Evolutionary conservation across 495 filamentous ascomycete species (phyloP).

Genomic region (Aspergillus ostianus): DNA sequence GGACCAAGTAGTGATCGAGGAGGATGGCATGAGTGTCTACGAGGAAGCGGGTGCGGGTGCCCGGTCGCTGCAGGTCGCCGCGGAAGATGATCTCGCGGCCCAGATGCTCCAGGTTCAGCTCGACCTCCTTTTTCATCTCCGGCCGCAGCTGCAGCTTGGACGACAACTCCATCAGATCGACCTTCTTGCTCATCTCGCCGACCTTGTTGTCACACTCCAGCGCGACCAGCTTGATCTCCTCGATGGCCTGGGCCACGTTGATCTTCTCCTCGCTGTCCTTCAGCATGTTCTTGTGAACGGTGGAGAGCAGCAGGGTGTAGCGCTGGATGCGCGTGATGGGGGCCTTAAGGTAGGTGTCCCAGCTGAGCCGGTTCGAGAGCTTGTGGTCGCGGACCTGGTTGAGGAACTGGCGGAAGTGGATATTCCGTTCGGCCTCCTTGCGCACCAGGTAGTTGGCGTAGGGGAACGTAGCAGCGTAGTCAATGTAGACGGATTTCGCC

Average conservation of each 20-base stretch:
- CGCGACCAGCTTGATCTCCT: conserved; percentile 93
- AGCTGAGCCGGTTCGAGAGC: conserved; percentile 80
- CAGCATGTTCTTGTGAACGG: conserved; percentile 79
- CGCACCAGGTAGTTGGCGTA: conserved; percentile 79
- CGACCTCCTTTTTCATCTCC: conserved; percentile 78
- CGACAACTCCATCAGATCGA: conserved; percentile 83
- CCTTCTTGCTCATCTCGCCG: conserved; percentile 89
- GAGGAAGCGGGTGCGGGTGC: conserved; percentile 80
- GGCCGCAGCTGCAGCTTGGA: conserved; percentile 78
- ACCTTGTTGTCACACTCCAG: conserved; percentile 91
- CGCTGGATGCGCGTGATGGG: conserved; percentile 92
- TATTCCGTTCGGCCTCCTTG: conserved; percentile 79
- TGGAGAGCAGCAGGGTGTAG: conserved; percentile 79
- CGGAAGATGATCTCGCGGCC: conserved; percentile 85
- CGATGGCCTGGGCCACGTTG: conserved; percentile 81
- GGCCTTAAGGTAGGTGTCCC: conserved; percentile 90
- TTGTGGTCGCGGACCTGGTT: conserved; percentile 75
- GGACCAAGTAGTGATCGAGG: conserved; percentile 94
- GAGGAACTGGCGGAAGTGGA: conserved; percentile 83
- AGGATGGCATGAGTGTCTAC: conserved; percentile 89
- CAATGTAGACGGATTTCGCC: conserved; percentile 82
- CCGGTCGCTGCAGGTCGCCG: conserved; percentile 85
- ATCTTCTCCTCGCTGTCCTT: conserved; percentile 86
- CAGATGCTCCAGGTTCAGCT: conserved; percentile 86
- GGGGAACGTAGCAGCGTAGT: conserved; percentile 87